Percentiles rank a stretch among this genome's conserved stretches.
phyloP scores from a whole-genome alignment of 805 yeast species.

The Candida tallmaniae region DNA sequence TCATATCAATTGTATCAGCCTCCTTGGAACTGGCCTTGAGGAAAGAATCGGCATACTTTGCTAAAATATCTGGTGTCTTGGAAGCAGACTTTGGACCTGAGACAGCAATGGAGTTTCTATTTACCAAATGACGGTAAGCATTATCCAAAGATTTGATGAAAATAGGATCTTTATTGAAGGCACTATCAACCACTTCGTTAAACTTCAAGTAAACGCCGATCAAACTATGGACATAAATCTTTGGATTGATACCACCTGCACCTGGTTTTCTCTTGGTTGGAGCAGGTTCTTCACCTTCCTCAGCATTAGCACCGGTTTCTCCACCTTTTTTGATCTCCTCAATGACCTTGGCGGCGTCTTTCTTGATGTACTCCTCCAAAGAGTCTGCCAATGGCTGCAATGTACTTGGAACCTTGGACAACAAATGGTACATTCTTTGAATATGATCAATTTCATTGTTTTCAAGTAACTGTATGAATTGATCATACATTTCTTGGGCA shows the following conservation, averaged over 20 bases:
- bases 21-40: slow-evolving; percentile 73
- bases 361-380: slow-evolving; percentile 68
- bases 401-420: slow-evolving; percentile 75
- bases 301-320: slow-evolving; percentile 12
- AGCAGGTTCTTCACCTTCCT: slow-evolving; percentile 13
- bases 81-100: slow-evolving; percentile 56
- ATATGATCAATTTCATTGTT: slow-evolving; percentile 69
- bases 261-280: slow-evolving; percentile 15
- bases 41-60: slow-evolving; percentile 81
- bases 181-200: slow-evolving; percentile 54
- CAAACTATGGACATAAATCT: slow-evolving; percentile 72
- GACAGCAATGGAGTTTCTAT: slow-evolving; percentile 74
- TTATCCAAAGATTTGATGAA: slow-evolving; percentile 85
- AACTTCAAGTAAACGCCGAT: slow-evolving; percentile 67
- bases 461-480: slow-evolving; percentile 70
- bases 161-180: slow-evolving; percentile 70
- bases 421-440: slow-evolving; percentile 67
- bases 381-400: slow-evolving; percentile 71
- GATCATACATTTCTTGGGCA: slow-evolving; percentile 68
- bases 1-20: slow-evolving; percentile 67
- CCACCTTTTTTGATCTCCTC: slow-evolving; percentile 44
- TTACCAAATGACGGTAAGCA: slow-evolving; percentile 83
- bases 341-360: slow-evolving; percentile 45
- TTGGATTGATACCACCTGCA: slow-evolving; percentile 52
- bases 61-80: slow-evolving; percentile 88